phyloP scores from a whole-genome alignment of 495 filamentous ascomycete genomes.

The Tuber brumale region DNA sequence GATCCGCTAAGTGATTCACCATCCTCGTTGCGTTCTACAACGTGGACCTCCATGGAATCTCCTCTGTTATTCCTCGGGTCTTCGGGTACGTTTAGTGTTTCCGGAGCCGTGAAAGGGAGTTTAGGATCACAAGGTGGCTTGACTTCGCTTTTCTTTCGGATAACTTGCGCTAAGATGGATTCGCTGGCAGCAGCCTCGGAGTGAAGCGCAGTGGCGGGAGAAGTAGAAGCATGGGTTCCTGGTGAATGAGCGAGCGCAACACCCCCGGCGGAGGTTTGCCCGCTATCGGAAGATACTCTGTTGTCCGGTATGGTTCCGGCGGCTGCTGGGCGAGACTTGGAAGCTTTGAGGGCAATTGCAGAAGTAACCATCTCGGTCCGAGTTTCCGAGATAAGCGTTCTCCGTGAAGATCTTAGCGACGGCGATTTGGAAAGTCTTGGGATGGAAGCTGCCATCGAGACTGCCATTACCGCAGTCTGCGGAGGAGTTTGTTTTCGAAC shows the following conservation, averaged over 20 bases:
- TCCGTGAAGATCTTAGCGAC: neutral
- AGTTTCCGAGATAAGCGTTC: neutral
- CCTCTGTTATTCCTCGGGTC: neutral
- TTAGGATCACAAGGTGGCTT: neutral
- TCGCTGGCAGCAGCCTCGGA: neutral
- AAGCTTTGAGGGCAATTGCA: neutral
- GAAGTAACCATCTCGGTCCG: neutral
- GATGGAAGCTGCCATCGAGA: neutral
- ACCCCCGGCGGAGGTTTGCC: neutral
- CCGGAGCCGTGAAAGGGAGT: neutral
- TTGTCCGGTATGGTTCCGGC: neutral
- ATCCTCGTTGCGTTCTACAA: neutral
- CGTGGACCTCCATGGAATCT: neutral
- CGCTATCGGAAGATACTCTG: neutral
- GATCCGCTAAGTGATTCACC: neutral
- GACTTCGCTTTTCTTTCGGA: neutral
- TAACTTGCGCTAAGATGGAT: neutral
- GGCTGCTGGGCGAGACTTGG: neutral
- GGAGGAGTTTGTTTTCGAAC: neutral
- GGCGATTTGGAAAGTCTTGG: neutral
- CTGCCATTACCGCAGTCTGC: neutral
- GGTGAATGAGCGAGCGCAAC: neutral
- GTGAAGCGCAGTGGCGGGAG: neutral
- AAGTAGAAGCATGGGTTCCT: neutral
- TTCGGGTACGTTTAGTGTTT: neutral